phyloP scores from a whole-genome alignment of 495 filamentous ascomycete species.

The Talaromyces liani region DNA sequence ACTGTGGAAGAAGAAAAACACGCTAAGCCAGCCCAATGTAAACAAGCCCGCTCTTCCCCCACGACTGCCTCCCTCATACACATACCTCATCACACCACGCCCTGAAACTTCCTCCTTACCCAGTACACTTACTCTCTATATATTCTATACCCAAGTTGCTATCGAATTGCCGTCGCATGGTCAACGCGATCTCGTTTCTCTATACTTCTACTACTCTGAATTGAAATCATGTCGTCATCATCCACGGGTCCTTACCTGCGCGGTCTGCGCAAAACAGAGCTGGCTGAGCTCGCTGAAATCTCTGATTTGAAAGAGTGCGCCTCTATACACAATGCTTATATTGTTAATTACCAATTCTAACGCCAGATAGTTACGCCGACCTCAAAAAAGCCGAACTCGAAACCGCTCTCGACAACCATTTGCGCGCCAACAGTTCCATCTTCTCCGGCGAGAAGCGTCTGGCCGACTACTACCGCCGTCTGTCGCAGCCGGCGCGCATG shows the following conservation, averaged over 20 bases:
- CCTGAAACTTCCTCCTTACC: slow-evolving; percentile 13
- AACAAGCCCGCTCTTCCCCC: slow-evolving; percentile 6
- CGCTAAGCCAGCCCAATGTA: slow-evolving; percentile 7
- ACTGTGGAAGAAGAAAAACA: slow-evolving; percentile 3
- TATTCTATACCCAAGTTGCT: not conserved
- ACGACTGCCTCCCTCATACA: not conserved
- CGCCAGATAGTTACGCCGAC: slow-evolving; percentile 52
- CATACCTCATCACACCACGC: not conserved
- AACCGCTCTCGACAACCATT: slow-evolving; percentile 62
- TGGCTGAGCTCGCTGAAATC: slow-evolving; percentile 64
- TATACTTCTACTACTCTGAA: slow-evolving; percentile 8
- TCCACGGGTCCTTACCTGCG: slow-evolving; percentile 61
- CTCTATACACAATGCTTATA: no score
- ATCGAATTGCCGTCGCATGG: slow-evolving; percentile 37
- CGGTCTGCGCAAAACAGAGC: slow-evolving; percentile 75
- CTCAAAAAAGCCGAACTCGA: slow-evolving; percentile 80
- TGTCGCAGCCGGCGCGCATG: slow-evolving; percentile 38
- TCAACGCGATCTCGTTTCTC: slow-evolving; percentile 27
- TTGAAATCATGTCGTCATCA: slow-evolving; percentile 41
- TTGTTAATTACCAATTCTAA: not conserved
- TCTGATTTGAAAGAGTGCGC: slow-evolving; percentile 69
- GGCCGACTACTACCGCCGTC: slow-evolving; percentile 67
- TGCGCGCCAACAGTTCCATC: slow-evolving; percentile 55
- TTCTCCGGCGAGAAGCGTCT: slow-evolving; percentile 58
- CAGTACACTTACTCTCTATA: slow-evolving; percentile 9